Percentiles rank a stretch among this genome's conserved stretches.
Conservation (phyloP, 1,284 basidiomycete species). For the Rhodofomes roseus region DNA sequence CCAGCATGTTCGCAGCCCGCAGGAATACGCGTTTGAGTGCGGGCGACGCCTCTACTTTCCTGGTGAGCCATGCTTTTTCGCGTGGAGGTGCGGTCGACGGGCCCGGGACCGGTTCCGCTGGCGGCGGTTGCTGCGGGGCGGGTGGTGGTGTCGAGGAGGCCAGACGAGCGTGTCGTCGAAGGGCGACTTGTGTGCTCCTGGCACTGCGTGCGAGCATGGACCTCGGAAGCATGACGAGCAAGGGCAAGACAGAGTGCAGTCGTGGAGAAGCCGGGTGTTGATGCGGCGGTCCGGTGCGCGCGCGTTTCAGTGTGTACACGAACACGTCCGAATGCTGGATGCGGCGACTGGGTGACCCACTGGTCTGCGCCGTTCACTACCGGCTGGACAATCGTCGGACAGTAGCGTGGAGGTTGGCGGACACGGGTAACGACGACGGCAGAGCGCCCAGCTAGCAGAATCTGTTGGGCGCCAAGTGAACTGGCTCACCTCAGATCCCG, state of each 20-base stretch:
- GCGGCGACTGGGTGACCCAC: too few species aligned
- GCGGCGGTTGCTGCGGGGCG: not conserved
- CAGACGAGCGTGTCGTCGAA: not conserved
- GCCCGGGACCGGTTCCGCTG: not conserved
- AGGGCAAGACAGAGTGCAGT: not conserved
- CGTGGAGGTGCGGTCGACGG: not conserved
- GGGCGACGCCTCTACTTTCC: constrained; percentile 50
- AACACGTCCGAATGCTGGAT: too few species aligned
- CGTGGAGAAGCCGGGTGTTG: too few species aligned
- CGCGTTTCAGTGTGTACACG: too few species aligned
- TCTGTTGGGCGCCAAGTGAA: not conserved
- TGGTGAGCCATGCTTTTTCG: constrained; percentile 51
- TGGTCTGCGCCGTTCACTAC: too few species aligned
- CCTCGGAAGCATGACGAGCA: not conserved
- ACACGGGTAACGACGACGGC: not conserved
- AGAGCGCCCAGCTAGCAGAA: not conserved
- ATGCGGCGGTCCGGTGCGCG: too few species aligned
- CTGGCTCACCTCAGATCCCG: not conserved
- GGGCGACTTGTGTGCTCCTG: not conserved
- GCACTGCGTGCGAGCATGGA: not conserved
- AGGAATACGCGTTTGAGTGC: constrained; percentile 47
- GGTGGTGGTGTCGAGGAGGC: not conserved
- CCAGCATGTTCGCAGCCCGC: constrained; percentile 46
- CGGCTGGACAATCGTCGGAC: too few species aligned
- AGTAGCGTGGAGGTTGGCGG: not conserved